Percentiles rank a stretch among this genome's conserved stretches.
Conservation (phyloP, 2,329 filamentous ascomycete genomes). For the Ophiostoma himal-ulmi region DNA sequence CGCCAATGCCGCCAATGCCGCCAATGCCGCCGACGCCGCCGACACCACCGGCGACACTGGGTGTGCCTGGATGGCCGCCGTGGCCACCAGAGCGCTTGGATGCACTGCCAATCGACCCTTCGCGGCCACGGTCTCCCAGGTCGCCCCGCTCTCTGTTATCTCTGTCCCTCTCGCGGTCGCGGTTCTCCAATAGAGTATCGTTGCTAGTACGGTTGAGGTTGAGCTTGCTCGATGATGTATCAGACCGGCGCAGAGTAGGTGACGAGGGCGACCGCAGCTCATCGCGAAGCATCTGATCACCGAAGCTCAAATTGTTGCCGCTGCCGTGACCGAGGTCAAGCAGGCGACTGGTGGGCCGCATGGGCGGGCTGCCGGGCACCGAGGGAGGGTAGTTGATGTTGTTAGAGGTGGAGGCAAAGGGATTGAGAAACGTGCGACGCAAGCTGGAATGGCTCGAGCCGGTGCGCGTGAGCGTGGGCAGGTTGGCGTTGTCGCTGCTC, state of each 20-base stretch:
- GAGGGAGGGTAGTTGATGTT: slow-evolving; percentile 65
- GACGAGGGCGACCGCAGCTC: slow-evolving; percentile 40
- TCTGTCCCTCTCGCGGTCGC: slow-evolving; percentile 4
- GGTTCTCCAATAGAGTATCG: slow-evolving; percentile 2
- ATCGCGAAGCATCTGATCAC: slow-evolving; percentile 66
- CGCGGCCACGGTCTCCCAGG: background rate
- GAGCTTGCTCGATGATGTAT: slow-evolving; percentile 16
- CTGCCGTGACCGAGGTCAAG: slow-evolving; percentile 39
- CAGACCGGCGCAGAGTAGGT: slow-evolving; percentile 12
- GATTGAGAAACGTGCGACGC: slow-evolving; percentile 35
- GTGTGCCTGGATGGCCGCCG: background rate
- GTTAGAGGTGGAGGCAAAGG: slow-evolving; percentile 41
- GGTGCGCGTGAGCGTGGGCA: slow-evolving; percentile 35
- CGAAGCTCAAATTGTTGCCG: slow-evolving; percentile 52
- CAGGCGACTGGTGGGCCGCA: slow-evolving; percentile 39
- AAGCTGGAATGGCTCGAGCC: slow-evolving; percentile 50
- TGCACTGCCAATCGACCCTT: background rate
- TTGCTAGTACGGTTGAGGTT: slow-evolving; percentile 12
- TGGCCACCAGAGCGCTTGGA: background rate
- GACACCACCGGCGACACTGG: background rate
- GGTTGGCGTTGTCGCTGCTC: slow-evolving; percentile 39
- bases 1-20: slow-evolving; percentile 12
- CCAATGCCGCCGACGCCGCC: background rate
- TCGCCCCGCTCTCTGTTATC: background rate
- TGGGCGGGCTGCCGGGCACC: slow-evolving; percentile 54